Evolutionary conservation across 2,329 filamentous ascomycete species (phyloP), one percentile per base, ranked within the genome.

Genomic region (Beauveria rudraprayagi): DNA sequence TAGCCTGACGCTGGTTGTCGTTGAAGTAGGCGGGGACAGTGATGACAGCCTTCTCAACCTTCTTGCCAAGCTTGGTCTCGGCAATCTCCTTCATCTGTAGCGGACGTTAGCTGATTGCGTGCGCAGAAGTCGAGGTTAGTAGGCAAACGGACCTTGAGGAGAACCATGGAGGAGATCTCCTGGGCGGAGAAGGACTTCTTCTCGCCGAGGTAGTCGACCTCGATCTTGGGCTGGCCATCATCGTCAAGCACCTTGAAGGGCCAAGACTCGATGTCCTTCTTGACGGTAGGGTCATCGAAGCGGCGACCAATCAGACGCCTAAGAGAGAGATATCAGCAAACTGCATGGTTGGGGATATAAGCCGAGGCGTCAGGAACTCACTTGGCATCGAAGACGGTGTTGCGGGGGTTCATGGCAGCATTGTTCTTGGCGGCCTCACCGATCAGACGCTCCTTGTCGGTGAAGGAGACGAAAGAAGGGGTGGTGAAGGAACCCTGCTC

Each of bases 391-490:
- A 97, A 99, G 80, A 99, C 85, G 71, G 94, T 99, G 85, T 97
- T 97, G 76, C 80, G 79, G 66, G 94, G 94, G 90, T 99, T 99
- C 91, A 97, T 96, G 74, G 94, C 93, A 75, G 93, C 94, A 87
- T 97, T 92, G 85, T 99, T 99, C 90, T 97, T 99, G 75, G 94
- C 94, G 65, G 94, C 93, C 86, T 97, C 94, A 84, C 94, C 94
- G 75, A 97, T 97, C 81, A 99, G 83, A 80, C 94, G 92, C 86
- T 99, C 94, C 83, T 96, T 91, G 73, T 93, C 88, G 76, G 92
- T 97, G 87, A 99, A 99, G 72, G 91, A 96, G 76, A 99, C 94
- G 84, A 97, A 99, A 62, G 94, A 97, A 69, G 94, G 94, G 67
- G 94, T 97, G 75, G 94, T 97, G 83, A 96, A 96, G 82, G 87